These are phyloP conservation scores for Kwoniella shivajii DNA, from an alignment of 1,284 basidiomycete species.

Conservation along the genomic window DNA sequence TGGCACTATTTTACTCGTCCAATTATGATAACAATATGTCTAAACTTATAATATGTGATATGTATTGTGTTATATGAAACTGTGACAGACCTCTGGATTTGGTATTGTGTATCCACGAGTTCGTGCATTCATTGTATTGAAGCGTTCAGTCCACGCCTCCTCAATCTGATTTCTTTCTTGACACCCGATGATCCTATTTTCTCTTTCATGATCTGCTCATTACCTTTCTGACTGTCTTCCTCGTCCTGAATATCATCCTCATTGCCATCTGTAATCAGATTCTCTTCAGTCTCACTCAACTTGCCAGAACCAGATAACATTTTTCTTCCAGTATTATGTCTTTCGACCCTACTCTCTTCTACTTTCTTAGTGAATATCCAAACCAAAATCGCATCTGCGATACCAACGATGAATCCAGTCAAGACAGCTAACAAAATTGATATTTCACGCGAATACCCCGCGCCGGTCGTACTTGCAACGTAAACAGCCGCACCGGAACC, in stretches of 20 bases:
- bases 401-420: constrained; percentile 38
- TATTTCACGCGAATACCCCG: constrained; percentile 36
- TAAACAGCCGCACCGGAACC: constrained; percentile 44
- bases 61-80: too few relatives aligned
- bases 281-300: background rate
- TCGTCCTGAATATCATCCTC: background rate
- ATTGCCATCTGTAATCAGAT: constrained; percentile 1
- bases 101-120: too few relatives aligned
- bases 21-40: too few relatives aligned
- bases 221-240: background rate
- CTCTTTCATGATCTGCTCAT: background rate
- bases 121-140: too few relatives aligned
- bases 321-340: constrained; percentile 11
- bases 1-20: too few relatives aligned
- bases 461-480: constrained; percentile 34
- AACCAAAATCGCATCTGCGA: constrained; percentile 40
- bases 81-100: too few relatives aligned
- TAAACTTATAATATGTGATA: too few relatives aligned
- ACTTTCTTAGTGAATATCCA: constrained; percentile 31
- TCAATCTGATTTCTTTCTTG: constrained; percentile 13
- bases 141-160: constrained; percentile 11
- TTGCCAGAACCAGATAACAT: constrained; percentile 17
- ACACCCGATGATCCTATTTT: background rate
- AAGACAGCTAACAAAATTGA: constrained; percentile 38
- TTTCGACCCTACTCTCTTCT: constrained; percentile 24